Base-by-base conservation (phyloP, 805 yeast species). In the Wickerhamomyces bisporus region DNA sequence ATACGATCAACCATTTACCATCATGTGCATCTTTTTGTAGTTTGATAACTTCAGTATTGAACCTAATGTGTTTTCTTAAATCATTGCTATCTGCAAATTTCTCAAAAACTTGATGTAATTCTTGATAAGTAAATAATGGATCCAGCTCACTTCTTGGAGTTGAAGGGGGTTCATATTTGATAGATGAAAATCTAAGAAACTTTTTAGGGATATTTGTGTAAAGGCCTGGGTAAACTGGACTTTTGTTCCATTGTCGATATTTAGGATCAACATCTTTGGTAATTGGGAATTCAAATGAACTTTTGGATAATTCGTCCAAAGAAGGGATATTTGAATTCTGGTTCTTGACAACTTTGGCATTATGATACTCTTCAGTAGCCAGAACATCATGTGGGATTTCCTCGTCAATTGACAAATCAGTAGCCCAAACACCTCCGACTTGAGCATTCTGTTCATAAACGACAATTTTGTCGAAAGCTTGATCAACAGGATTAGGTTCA, bases 201-300 rank as follows among this genome's bases (percentile, higher is more conserved):
- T 61, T 42, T 13, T 59, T 35, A 3, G 70, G 64, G 23, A 66
- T 59, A 41, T 66, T 66, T 32, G 70, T 64, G 48, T 58, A 66
- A 14, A 66, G 49, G 32, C 55, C 49, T 6, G 57, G 50, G 35
- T 52, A 66, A 11, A 64, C 50, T 0, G 66, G 68, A 34, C 60
- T 52, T 26, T 49, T 42, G 26, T 42, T 52, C 70, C 70, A 65
- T 65, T 65, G 28, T 44, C 41, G 35, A 52, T 41, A 42, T 60
- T 58, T 58, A 7, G 43, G 34, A 11, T 48, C 56, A 21, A 56
- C 44, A 30, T 60, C 57, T 26, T 58, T 41, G 6, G 12, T 16
- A 14, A 36, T 8, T 30, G 46, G 45, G 11, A 19, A 30, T 7
- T 25, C 21, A n/a, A 19, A 5, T 10, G 55, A 47, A 2, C 56